Percentiles rank a stretch among this genome's conserved stretches.
Conservation (phyloP, 2,329 filamentous ascomycete species). For the Monosporascus sp. region DNA sequence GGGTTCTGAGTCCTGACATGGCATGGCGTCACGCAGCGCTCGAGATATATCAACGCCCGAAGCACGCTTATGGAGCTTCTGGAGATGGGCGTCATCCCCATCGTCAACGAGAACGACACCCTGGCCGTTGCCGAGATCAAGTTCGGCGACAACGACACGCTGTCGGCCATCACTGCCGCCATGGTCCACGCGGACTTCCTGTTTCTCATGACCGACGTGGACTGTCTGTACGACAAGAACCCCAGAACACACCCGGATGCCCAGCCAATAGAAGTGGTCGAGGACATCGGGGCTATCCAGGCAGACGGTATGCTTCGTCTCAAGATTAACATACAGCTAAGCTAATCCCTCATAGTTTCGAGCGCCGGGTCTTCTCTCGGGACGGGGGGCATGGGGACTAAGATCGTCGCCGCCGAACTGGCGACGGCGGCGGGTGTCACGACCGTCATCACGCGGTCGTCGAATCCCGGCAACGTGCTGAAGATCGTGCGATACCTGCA, state of each 20-base stretch:
- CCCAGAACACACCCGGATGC: slow-evolving; percentile 81
- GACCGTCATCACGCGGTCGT: slow-evolving; percentile 89
- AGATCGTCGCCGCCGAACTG: slow-evolving; percentile 87
- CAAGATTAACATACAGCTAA: neutral
- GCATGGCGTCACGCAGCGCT: slow-evolving; percentile 49
- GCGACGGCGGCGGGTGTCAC: slow-evolving; percentile 93
- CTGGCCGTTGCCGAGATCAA: slow-evolving; percentile 97
- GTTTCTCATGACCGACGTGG: slow-evolving; percentile 98
- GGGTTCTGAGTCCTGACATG: neutral
- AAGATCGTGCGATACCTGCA: slow-evolving; percentile 82
- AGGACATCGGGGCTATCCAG: slow-evolving; percentile 75
- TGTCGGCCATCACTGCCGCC: slow-evolving; percentile 91
- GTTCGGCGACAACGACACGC: slow-evolving; percentile 97
- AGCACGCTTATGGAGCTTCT: slow-evolving; percentile 89
- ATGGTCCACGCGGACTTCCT: slow-evolving; percentile 97
- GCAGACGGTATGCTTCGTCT: slow-evolving; percentile 59
- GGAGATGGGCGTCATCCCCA: slow-evolving; percentile 93
- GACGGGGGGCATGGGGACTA: slow-evolving; percentile 96
- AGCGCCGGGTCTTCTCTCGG: slow-evolving; percentile 83
- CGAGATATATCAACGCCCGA: slow-evolving; percentile 93
- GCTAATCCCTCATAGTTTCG: slow-evolving; percentile 54
- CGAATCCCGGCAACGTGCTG: slow-evolving; percentile 86
- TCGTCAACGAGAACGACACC: slow-evolving; percentile 98
- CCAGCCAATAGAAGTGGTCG: slow-evolving; percentile 83
- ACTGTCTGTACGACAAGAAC: slow-evolving; percentile 96